Base-by-base conservation (phyloP, 805 yeast genomes). In the Pichia deserticola region DNA sequence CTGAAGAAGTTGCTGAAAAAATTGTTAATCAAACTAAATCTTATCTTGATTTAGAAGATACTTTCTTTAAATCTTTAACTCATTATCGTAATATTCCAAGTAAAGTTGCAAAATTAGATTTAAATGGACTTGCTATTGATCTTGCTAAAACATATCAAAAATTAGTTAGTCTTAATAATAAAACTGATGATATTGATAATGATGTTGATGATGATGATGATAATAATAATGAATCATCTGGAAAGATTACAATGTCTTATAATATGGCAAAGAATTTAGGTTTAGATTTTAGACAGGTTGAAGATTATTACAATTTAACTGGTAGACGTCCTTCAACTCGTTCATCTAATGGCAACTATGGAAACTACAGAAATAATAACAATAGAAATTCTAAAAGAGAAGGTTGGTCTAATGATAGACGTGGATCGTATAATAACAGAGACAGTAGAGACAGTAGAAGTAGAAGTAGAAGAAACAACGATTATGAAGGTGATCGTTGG, bases 41-140 rank as follows among this genome's bases (percentile, higher is more conserved):
- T 29, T 47, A 49, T 8, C 47, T 40, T 29, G 56, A 53, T 20
- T 28, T 49, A 10, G 54, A 55, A 8, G 54, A 45, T n/a, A 45
- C 63, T 13, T 50, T 57, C 6, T 33, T 38, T 10, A 53, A 54
- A 29, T 46, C 48, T 25, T 43, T 57, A 27, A 53, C 54, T 44
- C 55, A 57, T 32, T 59, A 55, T 34, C 36, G 48, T 8, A 57
- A 61, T 28, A 51, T 61, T 44, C 62, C 68, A 46, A 37, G 47
- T 12, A 36, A 50, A 15, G 54, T 48, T 66, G 69, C 53, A 50
- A 62, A 63, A 28, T 57, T 73, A 38, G 57, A 65, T 47, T 60
- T 62, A 43, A 56, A 57, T 10, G 64, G 58, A 15, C 51, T 68
- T 20, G 59, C 71, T 29, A 58, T 60, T 25, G 75, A 71, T 50